Conservation (phyloP, 306 rosid genomes). For the Mucuna pruriens region DNA sequence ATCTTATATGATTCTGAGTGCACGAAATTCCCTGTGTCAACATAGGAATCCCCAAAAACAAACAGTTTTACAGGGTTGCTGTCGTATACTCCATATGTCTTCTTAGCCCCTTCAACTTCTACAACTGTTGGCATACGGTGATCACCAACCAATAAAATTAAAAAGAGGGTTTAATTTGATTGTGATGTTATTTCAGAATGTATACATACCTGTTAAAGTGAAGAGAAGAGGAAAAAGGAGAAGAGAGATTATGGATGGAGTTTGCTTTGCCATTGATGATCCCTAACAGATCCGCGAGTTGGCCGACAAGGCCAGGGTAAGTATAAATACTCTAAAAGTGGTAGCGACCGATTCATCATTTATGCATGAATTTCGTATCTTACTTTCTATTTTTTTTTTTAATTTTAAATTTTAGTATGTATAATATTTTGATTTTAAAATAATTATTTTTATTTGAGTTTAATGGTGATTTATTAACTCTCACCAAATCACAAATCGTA, state of each 20-base stretch:
- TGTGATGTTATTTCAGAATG: neutral
- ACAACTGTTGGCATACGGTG: too few species aligned
- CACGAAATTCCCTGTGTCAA: conserved; percentile 57
- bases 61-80: conserved; percentile 37
- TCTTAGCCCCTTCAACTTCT: conserved; percentile 37
- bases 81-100: neutral
- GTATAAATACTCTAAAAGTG: neutral
- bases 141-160: neutral
- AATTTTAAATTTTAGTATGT: too few species aligned
- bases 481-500: too few species aligned
- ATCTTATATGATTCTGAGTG: conserved; percentile 37
- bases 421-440: too few species aligned
- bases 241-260: neutral
- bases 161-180: neutral
- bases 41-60: conserved; percentile 66
- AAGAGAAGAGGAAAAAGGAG: neutral
- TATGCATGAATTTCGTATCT: neutral
- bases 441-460: too few species aligned
- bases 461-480: too few species aligned
- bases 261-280: conserved; percentile 3
- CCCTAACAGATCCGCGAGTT: neutral
- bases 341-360: neutral
- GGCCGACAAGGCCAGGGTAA: neutral
- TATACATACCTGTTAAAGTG: conserved; percentile 1
- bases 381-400: neutral